Percentiles rank a stretch among this genome's conserved stretches.
Evolutionary conservation across 495 filamentous ascomycete species (phyloP).

Genomic region (Neurospora sublineolata): DNA sequence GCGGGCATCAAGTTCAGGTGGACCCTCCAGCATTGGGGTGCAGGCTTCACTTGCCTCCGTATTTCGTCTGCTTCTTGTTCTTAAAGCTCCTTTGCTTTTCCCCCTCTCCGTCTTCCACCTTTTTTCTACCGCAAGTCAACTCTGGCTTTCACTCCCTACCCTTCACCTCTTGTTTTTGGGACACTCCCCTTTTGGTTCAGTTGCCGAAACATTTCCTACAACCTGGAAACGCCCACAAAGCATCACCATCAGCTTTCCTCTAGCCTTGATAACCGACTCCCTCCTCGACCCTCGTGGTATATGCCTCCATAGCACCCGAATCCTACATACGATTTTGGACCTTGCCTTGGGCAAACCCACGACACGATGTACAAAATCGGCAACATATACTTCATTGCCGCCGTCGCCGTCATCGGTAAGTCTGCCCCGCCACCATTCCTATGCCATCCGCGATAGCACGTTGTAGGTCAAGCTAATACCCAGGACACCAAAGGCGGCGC

Average conservation of each 20-base stretch:
- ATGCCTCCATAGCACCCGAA: background rate
- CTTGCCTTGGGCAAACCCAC: background rate
- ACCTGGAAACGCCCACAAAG: background rate
- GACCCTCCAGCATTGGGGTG: background rate
- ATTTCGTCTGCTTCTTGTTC: background rate
- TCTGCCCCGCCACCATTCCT: background rate
- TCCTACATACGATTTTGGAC: background rate
- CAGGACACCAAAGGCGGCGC: conserved; percentile 45
- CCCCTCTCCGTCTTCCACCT: background rate
- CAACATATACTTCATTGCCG: conserved; percentile 65
- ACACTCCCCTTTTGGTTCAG: background rate
- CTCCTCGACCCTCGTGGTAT: background rate
- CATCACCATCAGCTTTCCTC: background rate
- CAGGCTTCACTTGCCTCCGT: background rate
- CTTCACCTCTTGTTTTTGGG: background rate
- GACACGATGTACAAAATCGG: conserved; percentile 42
- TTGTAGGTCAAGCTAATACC: conserved; percentile 12
- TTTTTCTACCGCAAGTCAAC: background rate
- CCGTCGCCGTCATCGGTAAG: conserved; percentile 54
- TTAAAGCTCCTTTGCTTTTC: background rate
- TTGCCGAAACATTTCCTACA: background rate
- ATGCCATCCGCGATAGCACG: background rate
- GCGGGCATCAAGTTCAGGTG: background rate
- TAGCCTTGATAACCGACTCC: background rate
- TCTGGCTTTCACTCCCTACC: background rate